Base-by-base conservation (phyloP, 768 basidiomycete genomes). In the Kwoniella dejecticola region DNA sequence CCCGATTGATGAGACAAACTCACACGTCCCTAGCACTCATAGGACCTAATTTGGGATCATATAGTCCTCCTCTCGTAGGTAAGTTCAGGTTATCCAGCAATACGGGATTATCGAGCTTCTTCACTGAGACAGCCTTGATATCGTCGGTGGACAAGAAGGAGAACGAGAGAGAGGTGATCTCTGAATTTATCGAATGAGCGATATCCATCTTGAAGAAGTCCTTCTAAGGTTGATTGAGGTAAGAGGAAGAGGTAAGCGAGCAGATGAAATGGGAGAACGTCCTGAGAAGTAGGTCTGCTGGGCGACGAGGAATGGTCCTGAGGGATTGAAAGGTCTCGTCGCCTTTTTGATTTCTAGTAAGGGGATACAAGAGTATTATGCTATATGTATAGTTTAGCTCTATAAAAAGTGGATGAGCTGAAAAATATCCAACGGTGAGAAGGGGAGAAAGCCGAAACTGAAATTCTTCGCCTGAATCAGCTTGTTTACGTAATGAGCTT, bases 21-120 rank as follows among this genome's bases (percentile, higher is more conserved):
- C 67, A 97, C 95, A 99, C 87, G 78, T 97, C 96, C 57, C 89
- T 86, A 59, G 85, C 85, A 68, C 89, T 88, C 75, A 86, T 88
- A 41, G 96, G 96, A 1, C 96, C 96, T 40, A 98, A 86, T 24
- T 91, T 88, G 41, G 93, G 90, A 80, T 99, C 96, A 72, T 99
- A 99, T 45, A 99, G 82, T 59, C 93, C 95, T 24, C 91, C 92
- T 57, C 85, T 82, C 70, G 90, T 98, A 2, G 96, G 96, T 68
- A 89, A 82, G 77, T 94, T 93, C 36, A 97, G 81, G 77, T 95
- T 91, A 81, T 99, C 93, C 66, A 98, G 85, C 41, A 99, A 85
- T 61, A 89, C 83, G 2, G 93, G 89, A 78, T 98, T 98, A 54
- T 91, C 85, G 65, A 98, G 89, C 81, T 96, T 91, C 81, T 96